Conservation (phyloP, 2,329 filamentous ascomycete species). For the Clonostachys rosea region DNA sequence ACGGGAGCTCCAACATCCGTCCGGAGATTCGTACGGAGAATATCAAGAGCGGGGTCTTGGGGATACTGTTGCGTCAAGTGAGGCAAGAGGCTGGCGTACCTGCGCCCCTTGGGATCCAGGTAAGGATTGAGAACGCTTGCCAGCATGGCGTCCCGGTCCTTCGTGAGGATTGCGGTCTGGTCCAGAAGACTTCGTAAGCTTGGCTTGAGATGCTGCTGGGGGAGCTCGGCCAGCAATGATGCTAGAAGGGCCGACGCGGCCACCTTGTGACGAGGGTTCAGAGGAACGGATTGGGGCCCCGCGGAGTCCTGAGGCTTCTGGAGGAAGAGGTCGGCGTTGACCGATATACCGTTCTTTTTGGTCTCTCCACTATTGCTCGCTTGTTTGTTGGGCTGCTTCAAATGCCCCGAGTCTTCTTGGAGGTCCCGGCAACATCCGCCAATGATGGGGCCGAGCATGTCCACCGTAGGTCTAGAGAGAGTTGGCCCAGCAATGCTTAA, state of each 20-base stretch:
- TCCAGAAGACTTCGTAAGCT: constrained; percentile 73
- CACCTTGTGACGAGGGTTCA: constrained; percentile 39
- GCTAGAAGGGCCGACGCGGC: constrained; percentile 61
- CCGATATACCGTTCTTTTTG: constrained; percentile 34
- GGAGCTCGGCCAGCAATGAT: constrained; percentile 55
- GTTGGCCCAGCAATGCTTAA: constrained; percentile 60
- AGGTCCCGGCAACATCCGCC: constrained; percentile 72
- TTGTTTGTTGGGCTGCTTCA: constrained; percentile 31
- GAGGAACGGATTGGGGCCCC: constrained; percentile 21
- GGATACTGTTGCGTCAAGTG: constrained; percentile 67
- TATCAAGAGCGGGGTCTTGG: constrained; percentile 62
- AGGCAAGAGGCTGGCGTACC: constrained; percentile 72
- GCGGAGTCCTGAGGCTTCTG: constrained; percentile 23
- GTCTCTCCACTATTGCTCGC: constrained; percentile 16
- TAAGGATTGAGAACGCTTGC: constrained; percentile 79
- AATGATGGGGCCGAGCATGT: constrained; percentile 57
- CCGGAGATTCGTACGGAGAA: constrained; percentile 58
- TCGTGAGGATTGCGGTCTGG: constrained; percentile 70
- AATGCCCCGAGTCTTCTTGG: constrained; percentile 45
- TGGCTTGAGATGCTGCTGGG: constrained; percentile 63
- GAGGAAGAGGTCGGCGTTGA: constrained; percentile 72
- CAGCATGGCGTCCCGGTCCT: constrained; percentile 68
- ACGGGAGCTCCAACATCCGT: constrained; percentile 1
- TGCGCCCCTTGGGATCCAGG: constrained; percentile 55
- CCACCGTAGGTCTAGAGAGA: constrained; percentile 60